Base-by-base conservation (phyloP, 2,329 filamentous ascomycete genomes). In the Thelonectria blattea region DNA sequence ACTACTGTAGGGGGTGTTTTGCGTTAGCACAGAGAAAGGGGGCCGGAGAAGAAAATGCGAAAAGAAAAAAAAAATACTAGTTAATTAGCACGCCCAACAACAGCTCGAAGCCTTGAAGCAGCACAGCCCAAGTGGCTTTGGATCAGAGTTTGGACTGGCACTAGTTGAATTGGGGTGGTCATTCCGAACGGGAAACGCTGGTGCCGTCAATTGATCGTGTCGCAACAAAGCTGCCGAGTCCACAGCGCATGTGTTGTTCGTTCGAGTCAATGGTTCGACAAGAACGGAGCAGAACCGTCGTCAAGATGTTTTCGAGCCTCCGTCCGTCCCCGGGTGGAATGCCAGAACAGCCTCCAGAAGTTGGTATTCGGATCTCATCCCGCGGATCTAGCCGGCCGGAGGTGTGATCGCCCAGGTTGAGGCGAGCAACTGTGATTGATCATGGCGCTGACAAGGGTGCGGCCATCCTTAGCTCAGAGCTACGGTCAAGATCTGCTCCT, bases 311-410 rank as follows among this genome's bases (percentile, higher is more conserved):
- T 48, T 58, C 27, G n/a, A 46, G 50, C 45, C 39, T 46, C 52
- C 15, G 8, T 49, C 48, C 58, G 41, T 56, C 49, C 24, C n/a
- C 52, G 39, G 53, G 18, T 52, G 50, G 54, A 66, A 68, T 68
- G 61, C 52, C 41, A 49, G 32, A 20, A 50, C 55, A 52, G 50
- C 43, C 7, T 37, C 12, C 55, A 46, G 30, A 42, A 37, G 51
- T 51, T 48, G 47, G 58, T 47, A 58, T 61, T 60, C 56, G 52
- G 59, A 62, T 68, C 56, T 57, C 56, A 64, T 50, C 50, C 52
- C 55, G 43, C 62, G 60, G 65, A 70, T 68, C 66, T 68, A 70
- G 63, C 67, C 66, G 65, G 48, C 34, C 57, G 57, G 52, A 56
- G 62, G 55, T 57, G 61, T 67, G 64, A 70, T 67, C 57, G 61